Base-by-base conservation (phyloP, 805 yeast species). In the Spencermartinsiella europaea region DNA sequence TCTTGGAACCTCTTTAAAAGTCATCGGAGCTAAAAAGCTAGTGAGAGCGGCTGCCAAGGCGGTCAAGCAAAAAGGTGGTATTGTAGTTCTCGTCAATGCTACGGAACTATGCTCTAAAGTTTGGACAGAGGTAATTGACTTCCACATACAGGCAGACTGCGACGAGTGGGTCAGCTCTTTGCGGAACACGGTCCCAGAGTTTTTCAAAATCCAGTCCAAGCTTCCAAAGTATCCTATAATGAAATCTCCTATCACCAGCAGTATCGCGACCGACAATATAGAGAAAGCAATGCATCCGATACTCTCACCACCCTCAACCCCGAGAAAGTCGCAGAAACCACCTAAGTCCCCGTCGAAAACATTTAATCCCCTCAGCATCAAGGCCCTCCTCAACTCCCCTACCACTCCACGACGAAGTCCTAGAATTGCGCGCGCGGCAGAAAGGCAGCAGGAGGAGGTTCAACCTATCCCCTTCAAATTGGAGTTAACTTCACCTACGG, bases 1-100 rank as follows among this genome's bases (percentile, higher is more conserved):
- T 8, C 81, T 87, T 76, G 99, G 99, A 0, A 93, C 99, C 0
- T 87, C 96, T 3, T 70, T 93, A 35, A 85, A 81, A 66, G 98
- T 91, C 10, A 85, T 83, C 54, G 99, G 99, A 1, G 90, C 93
- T 40, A 84, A 81, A 59, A 79, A 77, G 53, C 70, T 91, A 17
- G 96, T 90, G 2, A 76, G 78, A 51, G 74, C 75, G 19, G 63
- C 86, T 51, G 80, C 95, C 40, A 75, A 75, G 50, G 76, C 76
- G 16, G 81, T 90, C 16, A 95, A 85, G 60, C 82, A 77, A n/a
- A 74, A 74, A 33, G 87, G 84, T 17, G 99, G 98, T 0, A 68
- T 75, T 25, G 95, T 89, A 1, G 68, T 91, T 0, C 74, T 87
- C 47, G 73, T 91, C 27, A 91, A 91, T 69, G 80, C 79, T 48